A percentile compares a stretch with the other conserved stretches of the same genome.
phyloP scores from a whole-genome alignment of 2,329 filamentous ascomycete genomes.

The Helicocarpus griseus region DNA sequence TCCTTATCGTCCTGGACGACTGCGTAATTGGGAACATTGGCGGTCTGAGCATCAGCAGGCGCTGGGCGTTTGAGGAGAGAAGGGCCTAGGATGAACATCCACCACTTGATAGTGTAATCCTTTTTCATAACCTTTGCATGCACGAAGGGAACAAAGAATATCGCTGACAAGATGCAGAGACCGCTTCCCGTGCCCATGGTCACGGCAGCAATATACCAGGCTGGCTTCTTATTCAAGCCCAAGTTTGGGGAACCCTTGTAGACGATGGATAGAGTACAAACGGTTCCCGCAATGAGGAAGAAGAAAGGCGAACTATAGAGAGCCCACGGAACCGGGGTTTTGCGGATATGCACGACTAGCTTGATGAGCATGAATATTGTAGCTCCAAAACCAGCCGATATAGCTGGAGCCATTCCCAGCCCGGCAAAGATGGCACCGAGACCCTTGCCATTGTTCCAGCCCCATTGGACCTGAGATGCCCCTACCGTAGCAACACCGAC shows the following conservation, averaged over 20 bases:
- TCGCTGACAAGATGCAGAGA: conserved; percentile 47
- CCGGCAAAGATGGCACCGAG: conserved; percentile 64
- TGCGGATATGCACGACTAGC: conserved; percentile 59
- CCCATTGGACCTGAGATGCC: conserved; percentile 54
- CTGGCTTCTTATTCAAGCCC: conserved; percentile 52
- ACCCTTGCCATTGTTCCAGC: conserved; percentile 59
- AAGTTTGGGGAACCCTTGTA: conserved; percentile 70
- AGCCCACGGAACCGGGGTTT: conserved; percentile 62
- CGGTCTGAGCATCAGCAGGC: conserved; percentile 43
- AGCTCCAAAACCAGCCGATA: conserved; percentile 55
- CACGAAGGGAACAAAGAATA: conserved; percentile 67
- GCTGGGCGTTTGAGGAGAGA: conserved; percentile 52
- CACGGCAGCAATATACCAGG: conserved; percentile 57
- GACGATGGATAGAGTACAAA: conserved; percentile 68
- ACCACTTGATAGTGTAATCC: conserved; percentile 56
- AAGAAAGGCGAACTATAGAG: conserved; percentile 65
- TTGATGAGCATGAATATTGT: conserved; percentile 67
- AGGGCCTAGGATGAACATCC: conserved; percentile 53
- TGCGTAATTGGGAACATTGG: conserved; percentile 63
- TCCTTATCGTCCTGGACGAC: conserved; percentile 59
- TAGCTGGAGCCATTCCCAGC: conserved; percentile 59
- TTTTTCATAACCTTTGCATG: conserved; percentile 59
- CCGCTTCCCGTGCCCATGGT: conserved; percentile 55
- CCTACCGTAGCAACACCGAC: conserved; percentile 60
- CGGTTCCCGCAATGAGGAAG: conserved; percentile 64